Conservation (phyloP, 2,329 filamentous ascomycete genomes). For the Neospermospora avenae region DNA sequence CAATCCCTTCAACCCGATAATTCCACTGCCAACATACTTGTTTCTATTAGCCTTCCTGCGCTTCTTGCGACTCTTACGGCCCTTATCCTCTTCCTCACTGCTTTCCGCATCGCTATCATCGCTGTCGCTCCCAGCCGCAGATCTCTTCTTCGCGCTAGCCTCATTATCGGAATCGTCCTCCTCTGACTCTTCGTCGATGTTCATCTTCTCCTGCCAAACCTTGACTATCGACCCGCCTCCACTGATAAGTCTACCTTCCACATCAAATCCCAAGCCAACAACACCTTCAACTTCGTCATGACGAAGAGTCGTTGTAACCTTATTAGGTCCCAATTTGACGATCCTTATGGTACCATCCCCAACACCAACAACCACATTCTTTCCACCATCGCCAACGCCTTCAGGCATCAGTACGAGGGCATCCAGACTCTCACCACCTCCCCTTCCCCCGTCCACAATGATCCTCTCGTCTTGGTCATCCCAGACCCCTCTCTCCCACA, state of each 20-base stretch:
- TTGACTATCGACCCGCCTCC: conserved; percentile 84
- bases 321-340: conserved; percentile 70
- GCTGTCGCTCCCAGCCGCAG: conserved; percentile 20
- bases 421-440: conserved; percentile 76
- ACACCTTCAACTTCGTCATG: conserved; percentile 90
- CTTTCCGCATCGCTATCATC: conserved; percentile 30
- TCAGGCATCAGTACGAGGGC: conserved; percentile 70
- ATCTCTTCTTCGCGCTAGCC: conserved; percentile 36
- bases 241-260: conserved; percentile 80
- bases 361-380: conserved; percentile 74
- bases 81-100: conserved; percentile 28
- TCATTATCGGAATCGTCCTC: conserved; percentile 51
- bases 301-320: conserved; percentile 61
- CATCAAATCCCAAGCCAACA: conserved; percentile 78
- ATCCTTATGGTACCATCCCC: conserved; percentile 78
- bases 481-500: conserved; percentile 95
- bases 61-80: conserved; percentile 29
- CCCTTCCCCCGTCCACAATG: conserved; percentile 62
- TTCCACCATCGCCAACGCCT: conserved; percentile 63
- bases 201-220: conserved; percentile 78
- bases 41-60: conserved; percentile 33
- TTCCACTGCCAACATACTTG: conserved; percentile 32
- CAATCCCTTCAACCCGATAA: conserved; percentile 34
- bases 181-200: conserved; percentile 41
- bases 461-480: conserved; percentile 92